Percentiles rank a stretch among this genome's conserved stretches.
Evolutionary conservation across 768 basidiomycete species (phyloP).

Genomic region (Termitomyces sp.): DNA sequence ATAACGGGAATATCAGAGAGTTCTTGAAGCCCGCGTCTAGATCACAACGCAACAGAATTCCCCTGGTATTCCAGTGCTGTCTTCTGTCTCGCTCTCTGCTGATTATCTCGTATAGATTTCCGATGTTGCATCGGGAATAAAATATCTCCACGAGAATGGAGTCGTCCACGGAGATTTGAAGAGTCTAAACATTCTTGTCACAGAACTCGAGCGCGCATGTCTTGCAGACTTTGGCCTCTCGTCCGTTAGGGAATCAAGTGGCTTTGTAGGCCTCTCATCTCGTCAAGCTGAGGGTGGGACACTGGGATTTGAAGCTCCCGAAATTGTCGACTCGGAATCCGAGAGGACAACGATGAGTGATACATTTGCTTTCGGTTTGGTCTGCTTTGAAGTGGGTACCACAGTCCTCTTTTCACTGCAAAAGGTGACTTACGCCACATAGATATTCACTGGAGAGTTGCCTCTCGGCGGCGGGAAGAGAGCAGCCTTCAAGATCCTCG

Average conservation of each 20-base stretch:
- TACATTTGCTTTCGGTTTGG: conserved; percentile 2
- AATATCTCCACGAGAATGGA: conserved; percentile 26
- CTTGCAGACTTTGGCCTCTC: conserved; percentile 46
- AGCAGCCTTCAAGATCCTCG: not conserved
- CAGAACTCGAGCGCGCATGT: conserved; percentile 25
- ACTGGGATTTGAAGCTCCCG: conserved; percentile 28
- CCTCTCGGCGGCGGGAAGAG: not conserved
- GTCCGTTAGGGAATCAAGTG: conserved; percentile 14
- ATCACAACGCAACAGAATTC: conserved; percentile 4
- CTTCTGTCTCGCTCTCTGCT: not conserved
- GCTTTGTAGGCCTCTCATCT: conserved; percentile 11
- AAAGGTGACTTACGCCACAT: not conserved
- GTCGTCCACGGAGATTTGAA: conserved; percentile 42
- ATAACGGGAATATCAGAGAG: conserved; percentile 26
- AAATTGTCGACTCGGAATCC: conserved; percentile 19
- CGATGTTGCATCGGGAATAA: conserved; percentile 25
- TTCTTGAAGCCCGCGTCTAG: conserved; percentile 5
- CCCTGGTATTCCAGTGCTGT: not conserved
- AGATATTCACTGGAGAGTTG: not conserved
- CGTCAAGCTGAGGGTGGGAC: conserved; percentile 17
- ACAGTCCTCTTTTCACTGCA: not conserved
- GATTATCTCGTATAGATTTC: conserved; percentile 13
- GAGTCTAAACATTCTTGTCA: conserved; percentile 21
- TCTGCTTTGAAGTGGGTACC: not conserved
- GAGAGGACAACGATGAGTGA: not conserved